Conservation (phyloP, 2,329 filamentous ascomycete genomes). For the Aspergillus ruber region DNA sequence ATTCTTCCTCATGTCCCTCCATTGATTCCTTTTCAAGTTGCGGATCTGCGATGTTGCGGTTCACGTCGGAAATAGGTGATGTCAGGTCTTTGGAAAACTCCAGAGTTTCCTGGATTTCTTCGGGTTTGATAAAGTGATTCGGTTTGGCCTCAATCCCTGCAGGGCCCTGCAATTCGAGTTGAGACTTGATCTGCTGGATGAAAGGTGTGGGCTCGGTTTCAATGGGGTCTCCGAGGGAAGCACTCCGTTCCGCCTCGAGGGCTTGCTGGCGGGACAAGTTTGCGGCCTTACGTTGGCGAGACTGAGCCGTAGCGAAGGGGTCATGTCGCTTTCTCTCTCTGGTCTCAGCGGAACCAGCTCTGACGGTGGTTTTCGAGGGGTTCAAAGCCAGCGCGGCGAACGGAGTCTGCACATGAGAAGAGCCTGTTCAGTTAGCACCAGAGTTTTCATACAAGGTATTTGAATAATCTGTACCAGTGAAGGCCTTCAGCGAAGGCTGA, state of each 20-base stretch:
- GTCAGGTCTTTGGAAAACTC: conserved; percentile 61
- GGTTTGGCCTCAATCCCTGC: conserved; percentile 40
- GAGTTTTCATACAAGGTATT: conserved; percentile 18
- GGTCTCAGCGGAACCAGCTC: conserved; percentile 58
- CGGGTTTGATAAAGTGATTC: conserved; percentile 68
- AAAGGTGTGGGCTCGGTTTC: conserved; percentile 75
- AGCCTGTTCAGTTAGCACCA: conserved; percentile 17
- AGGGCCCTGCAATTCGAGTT: conserved; percentile 10
- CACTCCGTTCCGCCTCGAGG: conserved; percentile 59
- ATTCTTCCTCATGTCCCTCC: conserved; percentile 48
- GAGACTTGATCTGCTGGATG: conserved; percentile 44
- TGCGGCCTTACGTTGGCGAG: conserved; percentile 73
- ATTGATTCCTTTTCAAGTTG: conserved; percentile 31
- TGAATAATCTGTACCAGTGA: conserved; percentile 46
- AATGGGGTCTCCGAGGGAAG: conserved; percentile 68
- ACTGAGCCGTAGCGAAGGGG: conserved; percentile 74
- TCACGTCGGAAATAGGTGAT: conserved; percentile 26
- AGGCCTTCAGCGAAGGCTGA: conserved; percentile 53
- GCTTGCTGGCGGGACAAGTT: conserved; percentile 70
- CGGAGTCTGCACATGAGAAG: conserved; percentile 33
- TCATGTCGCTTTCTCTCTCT: conserved; percentile 65
- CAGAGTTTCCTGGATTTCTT: conserved; percentile 62
- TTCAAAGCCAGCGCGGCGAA: conserved; percentile 49
- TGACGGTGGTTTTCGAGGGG: conserved; percentile 49
- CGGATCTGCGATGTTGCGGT: conserved; percentile 30